These are phyloP conservation scores for Gastrolobium bilobum DNA, from an alignment of 306 rosid genomes.

Conservation along the genomic window DNA sequence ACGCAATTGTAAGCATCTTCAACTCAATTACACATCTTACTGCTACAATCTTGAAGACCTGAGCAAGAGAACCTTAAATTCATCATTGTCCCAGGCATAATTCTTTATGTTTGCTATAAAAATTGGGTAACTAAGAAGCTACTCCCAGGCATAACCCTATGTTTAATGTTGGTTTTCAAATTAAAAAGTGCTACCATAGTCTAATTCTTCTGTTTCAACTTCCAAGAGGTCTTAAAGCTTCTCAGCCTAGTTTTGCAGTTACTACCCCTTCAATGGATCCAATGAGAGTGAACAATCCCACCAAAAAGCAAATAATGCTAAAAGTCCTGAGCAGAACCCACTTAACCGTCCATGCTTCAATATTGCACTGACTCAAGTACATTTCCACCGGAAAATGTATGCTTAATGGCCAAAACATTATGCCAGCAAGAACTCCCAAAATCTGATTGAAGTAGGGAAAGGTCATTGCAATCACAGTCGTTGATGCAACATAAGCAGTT, in stretches of 20 bases:
- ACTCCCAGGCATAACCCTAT: too few relatives aligned
- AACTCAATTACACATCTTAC: slow-evolving; percentile 23
- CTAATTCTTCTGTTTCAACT: slow-evolving; percentile 22
- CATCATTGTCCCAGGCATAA: slow-evolving; percentile 22
- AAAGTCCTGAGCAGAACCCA: slow-evolving; percentile 68
- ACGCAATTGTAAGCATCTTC: slow-evolving; percentile 25
- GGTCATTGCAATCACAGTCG: slow-evolving; percentile 62
- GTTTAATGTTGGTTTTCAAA: slow-evolving; percentile 15
- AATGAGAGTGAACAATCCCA: slow-evolving; percentile 60
- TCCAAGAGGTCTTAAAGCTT: slow-evolving; percentile 5
- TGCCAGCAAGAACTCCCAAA: slow-evolving; percentile 72
- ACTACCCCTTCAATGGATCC: slow-evolving; percentile 76
- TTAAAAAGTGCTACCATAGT: slow-evolving; percentile 24
- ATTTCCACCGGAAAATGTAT: slow-evolving; percentile 79
- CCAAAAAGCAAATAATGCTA: slow-evolving; percentile 57
- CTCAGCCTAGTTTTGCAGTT: slow-evolving; percentile 60
- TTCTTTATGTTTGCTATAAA: slow-evolving; percentile 24
- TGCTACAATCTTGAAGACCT: slow-evolving; percentile 12
- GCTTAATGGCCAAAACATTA: slow-evolving; percentile 70
- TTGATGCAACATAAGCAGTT: slow-evolving; percentile 60
- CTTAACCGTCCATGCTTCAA: slow-evolving; percentile 62
- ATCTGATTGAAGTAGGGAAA: slow-evolving; percentile 84
- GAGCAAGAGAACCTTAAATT: slow-evolving; percentile 23
- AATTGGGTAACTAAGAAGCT: neutral
- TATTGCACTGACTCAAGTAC: slow-evolving; percentile 62